phyloP scores from a whole-genome alignment of 805 yeast genomes.

The Wickerhamomyces ciferrii region DNA sequence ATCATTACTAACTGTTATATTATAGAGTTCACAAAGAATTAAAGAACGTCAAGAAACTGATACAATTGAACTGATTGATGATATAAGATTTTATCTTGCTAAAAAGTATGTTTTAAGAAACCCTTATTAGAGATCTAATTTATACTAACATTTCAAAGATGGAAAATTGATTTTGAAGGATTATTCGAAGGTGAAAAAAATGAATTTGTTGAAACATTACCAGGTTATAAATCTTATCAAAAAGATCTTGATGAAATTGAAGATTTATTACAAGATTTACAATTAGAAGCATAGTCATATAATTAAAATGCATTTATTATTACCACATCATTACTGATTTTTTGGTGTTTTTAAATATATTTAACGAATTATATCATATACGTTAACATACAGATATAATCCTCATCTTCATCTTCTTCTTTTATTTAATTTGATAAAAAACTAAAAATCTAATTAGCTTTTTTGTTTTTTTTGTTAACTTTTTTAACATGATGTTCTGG shows the following conservation, averaged over 20 bases:
- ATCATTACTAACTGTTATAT: slow-evolving; percentile 7
- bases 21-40: slow-evolving; percentile 47
- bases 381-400: too few relatives aligned
- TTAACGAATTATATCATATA: too few relatives aligned
- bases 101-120: slow-evolving; percentile 11
- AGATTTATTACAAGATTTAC: slow-evolving; percentile 29
- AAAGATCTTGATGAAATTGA: slow-evolving; percentile 36
- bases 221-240: slow-evolving; percentile 16
- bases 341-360: too few relatives aligned
- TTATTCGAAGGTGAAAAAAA: slow-evolving; percentile 23
- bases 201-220: slow-evolving; percentile 15
- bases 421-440: too few relatives aligned
- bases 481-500: slow-evolving; percentile 48
- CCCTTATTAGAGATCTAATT: neutral
- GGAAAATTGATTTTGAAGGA: slow-evolving; percentile 24
- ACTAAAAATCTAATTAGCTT: slow-evolving; percentile 7
- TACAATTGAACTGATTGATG: slow-evolving; percentile 76
- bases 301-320: slow-evolving; percentile 15
- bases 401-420: neutral
- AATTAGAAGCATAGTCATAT: slow-evolving; percentile 44
- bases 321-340: too few relatives aligned
- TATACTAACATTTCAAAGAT: neutral
- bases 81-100: slow-evolving; percentile 57
- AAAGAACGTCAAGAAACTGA: slow-evolving; percentile 64
- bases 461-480: slow-evolving; percentile 24